Evolutionary conservation across 2,329 filamentous ascomycete genomes (phyloP).

Genomic region (Aspergillus pseudoglaucus): DNA sequence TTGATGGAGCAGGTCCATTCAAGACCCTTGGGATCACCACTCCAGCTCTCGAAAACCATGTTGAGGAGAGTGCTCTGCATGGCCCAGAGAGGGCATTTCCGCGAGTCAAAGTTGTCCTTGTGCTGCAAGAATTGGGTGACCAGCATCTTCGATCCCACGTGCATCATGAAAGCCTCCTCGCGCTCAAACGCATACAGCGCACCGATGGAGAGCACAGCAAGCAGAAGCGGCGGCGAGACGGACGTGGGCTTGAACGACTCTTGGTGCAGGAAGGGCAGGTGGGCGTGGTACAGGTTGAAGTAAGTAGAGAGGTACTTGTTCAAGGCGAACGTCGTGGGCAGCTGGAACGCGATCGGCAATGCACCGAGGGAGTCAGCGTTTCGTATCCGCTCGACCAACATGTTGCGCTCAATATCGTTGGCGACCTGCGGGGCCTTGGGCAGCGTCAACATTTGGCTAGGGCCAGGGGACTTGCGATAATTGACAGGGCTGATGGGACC

Average conservation of each 20-base stretch:
- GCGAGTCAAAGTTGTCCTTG: constrained; percentile 97
- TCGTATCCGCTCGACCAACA: constrained; percentile 80
- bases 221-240: constrained; percentile 72
- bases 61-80: constrained; percentile 97
- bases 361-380: constrained; percentile 72
- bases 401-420: constrained; percentile 76
- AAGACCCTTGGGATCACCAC: constrained; percentile 90
- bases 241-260: constrained; percentile 78
- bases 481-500: constrained; percentile 63
- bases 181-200: constrained; percentile 96
- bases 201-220: constrained; percentile 90
- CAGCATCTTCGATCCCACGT: constrained; percentile 94
- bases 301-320: constrained; percentile 94
- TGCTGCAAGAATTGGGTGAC: constrained; percentile 96
- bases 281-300: constrained; percentile 95
- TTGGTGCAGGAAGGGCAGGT: constrained; percentile 90
- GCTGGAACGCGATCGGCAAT: constrained; percentile 80
- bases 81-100: constrained; percentile 94
- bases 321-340: constrained; percentile 71
- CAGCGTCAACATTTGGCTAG: constrained; percentile 57
- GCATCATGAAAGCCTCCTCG: constrained; percentile 92
- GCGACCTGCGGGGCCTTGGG: constrained; percentile 72
- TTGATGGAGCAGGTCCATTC: constrained; percentile 99
- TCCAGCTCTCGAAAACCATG: constrained; percentile 99
- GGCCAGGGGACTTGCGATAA: constrained; percentile 63